Percentiles rank a stretch among this genome's conserved stretches.
These are phyloP conservation scores for Elsinoe batatas DNA, from an alignment of 2,329 filamentous ascomycete species.

Conservation along the genomic window DNA sequence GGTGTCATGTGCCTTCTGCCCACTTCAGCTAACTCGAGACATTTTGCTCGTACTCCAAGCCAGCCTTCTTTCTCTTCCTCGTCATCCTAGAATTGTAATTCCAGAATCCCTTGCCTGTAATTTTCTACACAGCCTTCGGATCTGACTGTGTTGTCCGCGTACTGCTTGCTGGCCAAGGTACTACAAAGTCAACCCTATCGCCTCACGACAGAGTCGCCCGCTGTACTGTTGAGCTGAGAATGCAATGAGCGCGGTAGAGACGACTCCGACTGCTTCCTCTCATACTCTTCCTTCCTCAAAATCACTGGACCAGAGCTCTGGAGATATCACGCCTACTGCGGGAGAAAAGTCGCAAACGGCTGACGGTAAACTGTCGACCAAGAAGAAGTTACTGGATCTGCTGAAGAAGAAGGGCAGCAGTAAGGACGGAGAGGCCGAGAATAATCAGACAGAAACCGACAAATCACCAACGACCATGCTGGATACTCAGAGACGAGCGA, in stretches of 20 bases:
- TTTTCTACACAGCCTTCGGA: constrained; percentile 2
- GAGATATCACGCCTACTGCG: constrained; percentile 5
- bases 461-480: constrained; percentile 1
- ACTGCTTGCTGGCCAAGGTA: constrained; percentile 7
- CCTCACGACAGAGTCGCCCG: background rate
- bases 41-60: background rate
- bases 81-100: background rate
- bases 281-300: background rate
- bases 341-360: constrained; percentile 5
- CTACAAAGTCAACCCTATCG: background rate
- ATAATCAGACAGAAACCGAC: background rate
- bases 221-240: background rate
- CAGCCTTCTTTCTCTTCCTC: background rate
- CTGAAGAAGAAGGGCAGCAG: constrained; percentile 1
- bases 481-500: background rate
- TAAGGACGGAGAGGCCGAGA: background rate
- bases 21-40: background rate
- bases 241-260: constrained; percentile 10
- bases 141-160: constrained; percentile 1
- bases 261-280: constrained; percentile 10
- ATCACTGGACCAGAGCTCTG: background rate
- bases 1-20: constrained; percentile 5
- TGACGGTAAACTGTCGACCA: constrained; percentile 4
- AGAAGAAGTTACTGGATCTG: constrained; percentile 4
- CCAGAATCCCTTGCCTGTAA: background rate